Conservation (phyloP, 768 basidiomycete species). For the Psilocybe cyanescens region DNA sequence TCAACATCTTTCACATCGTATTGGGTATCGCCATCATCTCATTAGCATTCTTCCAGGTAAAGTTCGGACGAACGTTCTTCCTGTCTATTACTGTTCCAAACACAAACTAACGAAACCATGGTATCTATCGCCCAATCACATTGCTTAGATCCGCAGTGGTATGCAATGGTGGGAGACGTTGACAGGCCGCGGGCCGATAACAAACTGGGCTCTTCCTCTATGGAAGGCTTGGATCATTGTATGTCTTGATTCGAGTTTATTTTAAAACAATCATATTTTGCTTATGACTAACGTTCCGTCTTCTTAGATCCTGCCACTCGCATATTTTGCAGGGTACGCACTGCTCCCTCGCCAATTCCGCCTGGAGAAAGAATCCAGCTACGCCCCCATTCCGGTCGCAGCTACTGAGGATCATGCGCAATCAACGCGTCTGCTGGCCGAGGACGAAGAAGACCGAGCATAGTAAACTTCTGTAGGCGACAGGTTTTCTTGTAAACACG, state of each 20-base stretch:
- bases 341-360: conserved; percentile 46
- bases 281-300: neutral
- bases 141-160: conserved; percentile 44
- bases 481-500: neutral
- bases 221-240: conserved; percentile 54
- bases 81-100: too few relatives aligned
- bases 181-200: conserved; percentile 37
- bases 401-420: conserved; percentile 13
- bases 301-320: conserved; percentile 40
- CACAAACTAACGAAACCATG: neutral
- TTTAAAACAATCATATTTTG: neutral
- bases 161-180: conserved; percentile 45
- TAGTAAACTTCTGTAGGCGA: neutral
- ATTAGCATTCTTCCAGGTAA: conserved; percentile 56
- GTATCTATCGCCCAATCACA: neutral
- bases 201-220: conserved; percentile 40
- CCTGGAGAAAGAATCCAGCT: conserved; percentile 34
- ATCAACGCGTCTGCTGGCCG: conserved; percentile 21
- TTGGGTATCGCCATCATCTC: conserved; percentile 53
- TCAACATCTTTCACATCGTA: conserved; percentile 59
- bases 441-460: conserved; percentile 14
- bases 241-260: conserved; percentile 20
- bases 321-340: conserved; percentile 48
- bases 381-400: conserved; percentile 19
- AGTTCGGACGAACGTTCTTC: too few relatives aligned